Base-by-base conservation (phyloP, 345 rosid genomes). In the Populus alba region DNA sequence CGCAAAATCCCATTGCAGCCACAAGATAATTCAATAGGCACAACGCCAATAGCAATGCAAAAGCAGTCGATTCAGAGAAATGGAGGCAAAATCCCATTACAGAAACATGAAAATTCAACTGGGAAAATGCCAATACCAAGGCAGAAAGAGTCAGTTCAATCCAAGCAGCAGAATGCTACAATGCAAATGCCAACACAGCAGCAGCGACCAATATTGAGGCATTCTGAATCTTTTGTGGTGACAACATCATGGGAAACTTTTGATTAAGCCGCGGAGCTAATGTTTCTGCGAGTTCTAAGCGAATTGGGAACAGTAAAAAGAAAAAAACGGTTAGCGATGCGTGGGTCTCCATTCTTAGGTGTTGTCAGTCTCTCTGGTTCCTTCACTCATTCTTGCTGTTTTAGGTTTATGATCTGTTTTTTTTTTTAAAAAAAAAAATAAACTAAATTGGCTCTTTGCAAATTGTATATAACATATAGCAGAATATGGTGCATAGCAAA, bases 201-300 rank as follows among this genome's bases (percentile, higher is more conserved):
- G 69, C 69, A 76, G 80, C 75, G 29, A 22, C 71, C 35, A 49
- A 16, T 51, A 38, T 49, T 29, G n/a, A 75, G 27, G 25, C 73
- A 71, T 45, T 75, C 77, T 0, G 77, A 68, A 23, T 59, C 85
- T 1, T 39, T 67, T 55, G 82, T 82, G 35, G 38, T 82, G 41
- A 75, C 82, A 6, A 78, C 79, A 65, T 37, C 79, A 41, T 82
- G 85, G 85, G 85, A 75, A 75, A 82, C 82, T 17, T 82, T 82
- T 55, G 85, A 82, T 75, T 78, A 71, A 71, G 10, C 33, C 8
- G 13, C 17, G 61, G 63, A 67, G 37, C 23, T 43, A 22, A 29
- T 62, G 39, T 33, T 23, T 59, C 65, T 11, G 25, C 29, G 15
- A 59, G 29, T 0, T 59, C 65, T 23, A n/a, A 1, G 62, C 29